These are phyloP conservation scores for Cadophora sp. DNA, from an alignment of 2,329 filamentous ascomycete genomes.

Conservation along the genomic window DNA sequence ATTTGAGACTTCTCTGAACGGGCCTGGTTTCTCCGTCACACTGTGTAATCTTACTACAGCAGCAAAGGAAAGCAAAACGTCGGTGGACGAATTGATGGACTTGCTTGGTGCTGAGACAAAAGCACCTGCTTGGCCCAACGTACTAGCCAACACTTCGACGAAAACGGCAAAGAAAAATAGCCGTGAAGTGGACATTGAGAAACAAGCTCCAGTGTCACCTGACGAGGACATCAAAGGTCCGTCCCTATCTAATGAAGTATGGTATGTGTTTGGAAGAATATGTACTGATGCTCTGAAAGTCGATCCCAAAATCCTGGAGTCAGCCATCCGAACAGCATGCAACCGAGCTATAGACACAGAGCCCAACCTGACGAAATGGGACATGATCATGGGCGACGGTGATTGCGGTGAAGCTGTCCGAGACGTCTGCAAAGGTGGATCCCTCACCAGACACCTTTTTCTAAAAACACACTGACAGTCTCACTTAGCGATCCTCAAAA, in stretches of 20 bases:
- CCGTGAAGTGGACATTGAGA: slow-evolving; percentile 34
- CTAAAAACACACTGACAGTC: background rate
- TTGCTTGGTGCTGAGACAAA: slow-evolving; percentile 58
- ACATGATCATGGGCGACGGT: slow-evolving; percentile 48
- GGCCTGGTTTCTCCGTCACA: slow-evolving; percentile 62
- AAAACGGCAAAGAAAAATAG: slow-evolving; percentile 26
- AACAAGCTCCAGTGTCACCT: slow-evolving; percentile 26
- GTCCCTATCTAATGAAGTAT: background rate
- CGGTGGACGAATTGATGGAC: slow-evolving; percentile 50
- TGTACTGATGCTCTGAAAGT: slow-evolving; percentile 31
- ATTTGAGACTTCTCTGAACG: slow-evolving; percentile 61
- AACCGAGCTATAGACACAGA: slow-evolving; percentile 51
- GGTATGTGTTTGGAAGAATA: slow-evolving; percentile 16
- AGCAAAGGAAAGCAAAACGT: slow-evolving; percentile 39
- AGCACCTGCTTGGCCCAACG: slow-evolving; percentile 47
- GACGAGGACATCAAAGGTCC: slow-evolving; percentile 37
- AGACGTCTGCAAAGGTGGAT: slow-evolving; percentile 35
- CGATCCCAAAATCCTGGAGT: slow-evolving; percentile 42
- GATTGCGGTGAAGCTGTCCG: slow-evolving; percentile 47
- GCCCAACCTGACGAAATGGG: slow-evolving; percentile 59
- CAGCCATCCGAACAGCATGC: slow-evolving; percentile 42
- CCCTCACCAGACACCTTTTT: background rate
- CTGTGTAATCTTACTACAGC: slow-evolving; percentile 56
- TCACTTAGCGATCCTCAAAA: slow-evolving; percentile 40
- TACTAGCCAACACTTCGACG: slow-evolving; percentile 38